Evolutionary conservation across 371 early-diverging fungal species (phyloP), one percentile per base, ranked within the genome.

Genomic region (Entomophthora muscae): DNA sequence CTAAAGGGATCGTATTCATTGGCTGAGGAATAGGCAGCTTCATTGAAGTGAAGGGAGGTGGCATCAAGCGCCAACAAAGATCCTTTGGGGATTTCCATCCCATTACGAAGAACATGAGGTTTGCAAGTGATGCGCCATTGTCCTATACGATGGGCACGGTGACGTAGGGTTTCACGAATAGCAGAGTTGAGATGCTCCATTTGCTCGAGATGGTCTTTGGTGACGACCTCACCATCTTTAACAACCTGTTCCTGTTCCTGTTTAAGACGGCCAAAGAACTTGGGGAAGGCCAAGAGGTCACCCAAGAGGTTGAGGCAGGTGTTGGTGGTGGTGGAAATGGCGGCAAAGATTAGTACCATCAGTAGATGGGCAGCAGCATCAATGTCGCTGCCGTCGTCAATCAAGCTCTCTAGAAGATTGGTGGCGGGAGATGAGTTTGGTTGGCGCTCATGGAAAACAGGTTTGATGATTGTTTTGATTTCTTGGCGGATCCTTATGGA

Each of bases 151-250:
- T 71, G n/a, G 5, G 51, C 53, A 7, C 55, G 26, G 5, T 33
- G 54, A 21, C 77, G 68, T 23, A 73, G 23, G 0, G 57, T 7
- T 63, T 77, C 77, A 30, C 73, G 74, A 10, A 72, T 67, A 33
- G 71, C 69, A 17, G 75, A 74, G 33, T 77, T 75, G 1, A 77
- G 64, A 24, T 75, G 73, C 1, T 63, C 66, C 59, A 77, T 33
- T 10, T 63, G 63, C 26, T 72, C 70, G 51, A 66, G 52, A 1
- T 67, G 52, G 26, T 64, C 66, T 24, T 63, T 63, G 0, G 70
- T 68, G 54, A 71, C 69, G n/a, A 29, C 5, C 27, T 57, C 65
- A 27, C 66, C 69, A 1, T 65, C 53, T 2, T 55, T 24, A 12
- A 68, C 21, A 7, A 67, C 67, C 1, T 66, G 54, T 32, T 70